Evolutionary conservation across 768 basidiomycete species (phyloP), one percentile per base, ranked within the genome.

Genomic region (Strobilomyces dryophilus): DNA sequence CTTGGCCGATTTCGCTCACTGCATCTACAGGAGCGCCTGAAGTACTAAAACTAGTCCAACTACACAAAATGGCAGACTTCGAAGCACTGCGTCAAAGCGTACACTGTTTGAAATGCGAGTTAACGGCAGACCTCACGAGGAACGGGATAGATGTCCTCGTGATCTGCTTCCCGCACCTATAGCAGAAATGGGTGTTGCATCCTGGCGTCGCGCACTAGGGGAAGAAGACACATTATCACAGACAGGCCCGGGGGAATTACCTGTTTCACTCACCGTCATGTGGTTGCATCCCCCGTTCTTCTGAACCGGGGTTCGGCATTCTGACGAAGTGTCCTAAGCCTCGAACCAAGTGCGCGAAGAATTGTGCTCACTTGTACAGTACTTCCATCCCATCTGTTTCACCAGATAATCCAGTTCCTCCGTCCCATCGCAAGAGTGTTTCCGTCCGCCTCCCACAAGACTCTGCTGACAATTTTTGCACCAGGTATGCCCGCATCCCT

Each of bases 161-260:
- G 49, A 82, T 82, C 27, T 70, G 62, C n/a, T 66, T 65, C 15
- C 79, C 80, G 52, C 80, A 82, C 15, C 56, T 50, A 52, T 82
- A 82, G 53, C 80, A 82, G 49, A 81, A 82, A 54, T 82, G 80
- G 55, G 76, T 75, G 60, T 78, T 80, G 58, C 82, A 84, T 14
- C 74, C 79, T 5, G 80, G 80, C 0, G 76, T 66, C 27, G 66
- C 72, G 53, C 79, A 82, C 81, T 82, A 46, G 20, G 31, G 12
- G 9, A 18, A 18, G 9, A 18, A 5, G 29, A 44, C 21, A 21
- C 40, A 24, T 36, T 52, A 29, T 40, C 24, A 55, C 35, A 18
- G 29, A 32, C 15, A 21, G 9, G 24, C 43, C 18, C 41, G 1
- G 31, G 20, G 5, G 8, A n/a, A 15, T 11, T 9, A 5, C n/a